These are phyloP conservation scores for Clonostachys solani DNA, from an alignment of 2,329 filamentous ascomycete genomes.

Conservation along the genomic window DNA sequence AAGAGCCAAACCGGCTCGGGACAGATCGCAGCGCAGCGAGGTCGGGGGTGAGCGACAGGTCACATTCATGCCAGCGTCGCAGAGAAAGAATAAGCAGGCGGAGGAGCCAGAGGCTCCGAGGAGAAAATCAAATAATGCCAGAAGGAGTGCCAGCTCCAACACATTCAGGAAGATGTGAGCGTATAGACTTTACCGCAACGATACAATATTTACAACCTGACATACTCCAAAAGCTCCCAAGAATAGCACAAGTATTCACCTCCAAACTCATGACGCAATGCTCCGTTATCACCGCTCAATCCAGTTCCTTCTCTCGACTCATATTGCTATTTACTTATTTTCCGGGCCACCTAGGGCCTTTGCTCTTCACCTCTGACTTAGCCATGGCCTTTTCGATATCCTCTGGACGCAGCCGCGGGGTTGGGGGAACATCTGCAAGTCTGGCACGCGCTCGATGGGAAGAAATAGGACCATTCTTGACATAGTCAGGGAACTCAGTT, in stretches of 20 bases:
- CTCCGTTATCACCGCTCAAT: no score
- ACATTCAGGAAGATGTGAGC: slow-evolving; percentile 63
- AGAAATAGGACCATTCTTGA: slow-evolving; percentile 35
- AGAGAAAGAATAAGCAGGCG: slow-evolving; percentile 39
- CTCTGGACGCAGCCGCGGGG: slow-evolving; percentile 45
- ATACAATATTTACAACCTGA: slow-evolving; percentile 15
- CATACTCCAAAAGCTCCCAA: slow-evolving; percentile 7
- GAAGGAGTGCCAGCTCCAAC: slow-evolving; percentile 73
- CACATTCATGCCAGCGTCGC: slow-evolving; percentile 64
- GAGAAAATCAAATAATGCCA: slow-evolving; percentile 28
- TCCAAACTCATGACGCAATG: no score
- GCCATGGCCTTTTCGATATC: slow-evolving; percentile 57
- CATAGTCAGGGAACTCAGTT: slow-evolving; percentile 54
- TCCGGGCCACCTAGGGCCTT: slow-evolving; percentile 14
- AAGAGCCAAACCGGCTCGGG: slow-evolving; percentile 43
- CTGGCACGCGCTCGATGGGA: slow-evolving; percentile 32
- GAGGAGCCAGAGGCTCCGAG: slow-evolving; percentile 17
- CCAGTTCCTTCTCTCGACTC: no score
- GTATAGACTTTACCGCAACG: background rate
- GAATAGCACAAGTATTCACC: no score
- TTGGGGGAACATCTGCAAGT: slow-evolving; percentile 51
- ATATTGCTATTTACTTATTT: background rate
- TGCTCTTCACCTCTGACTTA: slow-evolving; percentile 27
- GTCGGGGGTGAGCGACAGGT: slow-evolving; percentile 62
- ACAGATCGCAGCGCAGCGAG: slow-evolving; percentile 39